phyloP scores from a whole-genome alignment of 495 filamentous ascomycete genomes.

The Paragyromitra xinjiangensis region DNA sequence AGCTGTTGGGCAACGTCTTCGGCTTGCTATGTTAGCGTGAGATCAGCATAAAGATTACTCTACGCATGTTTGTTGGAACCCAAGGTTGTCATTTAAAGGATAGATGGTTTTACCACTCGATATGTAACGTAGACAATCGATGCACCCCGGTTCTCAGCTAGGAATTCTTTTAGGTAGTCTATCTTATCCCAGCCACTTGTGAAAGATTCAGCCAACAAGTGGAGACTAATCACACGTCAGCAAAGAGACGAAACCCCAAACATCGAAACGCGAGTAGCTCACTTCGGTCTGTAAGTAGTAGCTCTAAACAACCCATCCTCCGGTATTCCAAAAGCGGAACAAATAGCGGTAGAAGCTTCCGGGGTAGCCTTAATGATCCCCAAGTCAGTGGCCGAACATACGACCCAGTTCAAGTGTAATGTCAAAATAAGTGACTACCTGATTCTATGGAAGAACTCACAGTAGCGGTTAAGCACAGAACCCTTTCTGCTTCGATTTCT shows the following conservation, averaged over 20 bases:
- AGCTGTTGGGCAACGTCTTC: conserved; percentile 61
- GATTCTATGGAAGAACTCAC: conserved; percentile 33
- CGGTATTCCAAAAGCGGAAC: conserved; percentile 63
- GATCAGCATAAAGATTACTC: not conserved
- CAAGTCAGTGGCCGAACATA: not conserved
- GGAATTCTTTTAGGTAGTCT: conserved; percentile 61
- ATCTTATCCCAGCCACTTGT: conserved; percentile 59
- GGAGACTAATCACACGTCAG: conserved; percentile 51
- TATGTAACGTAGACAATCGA: conserved; percentile 67
- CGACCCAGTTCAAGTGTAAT: not conserved
- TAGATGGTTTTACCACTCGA: conserved; percentile 50
- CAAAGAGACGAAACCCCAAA: not conserved
- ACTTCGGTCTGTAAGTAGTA: conserved; percentile 66
- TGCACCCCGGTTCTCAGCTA: conserved; percentile 63
- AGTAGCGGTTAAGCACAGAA: conserved; percentile 68
- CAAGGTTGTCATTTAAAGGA: not conserved
- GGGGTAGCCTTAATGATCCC: conserved; percentile 61
- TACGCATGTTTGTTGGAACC: not conserved
- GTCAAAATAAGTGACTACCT: not conserved
- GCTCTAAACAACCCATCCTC: conserved; percentile 65
- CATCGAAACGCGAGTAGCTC: not conserved
- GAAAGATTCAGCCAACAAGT: conserved; percentile 63
- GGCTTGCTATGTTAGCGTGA: conserved; percentile 58
- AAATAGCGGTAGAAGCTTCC: conserved; percentile 64
- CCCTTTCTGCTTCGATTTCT: conserved; percentile 66